phyloP scores from a whole-genome alignment of 768 basidiomycete species.

The Phaeolepiota aurea region DNA sequence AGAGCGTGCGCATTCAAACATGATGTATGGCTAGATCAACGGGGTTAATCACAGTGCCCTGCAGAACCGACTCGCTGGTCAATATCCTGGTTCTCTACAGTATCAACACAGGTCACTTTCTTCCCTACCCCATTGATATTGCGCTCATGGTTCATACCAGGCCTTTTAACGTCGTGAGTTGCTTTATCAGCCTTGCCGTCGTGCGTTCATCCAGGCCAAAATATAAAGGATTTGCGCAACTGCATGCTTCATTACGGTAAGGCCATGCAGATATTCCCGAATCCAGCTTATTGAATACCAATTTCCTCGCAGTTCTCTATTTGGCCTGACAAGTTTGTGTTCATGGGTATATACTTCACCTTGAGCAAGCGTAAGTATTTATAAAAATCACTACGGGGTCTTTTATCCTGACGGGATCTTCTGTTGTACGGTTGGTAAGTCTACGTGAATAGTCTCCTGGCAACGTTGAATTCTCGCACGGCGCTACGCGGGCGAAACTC shows the following conservation, averaged over 20 bases:
- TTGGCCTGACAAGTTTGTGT: slow-evolving; percentile 11
- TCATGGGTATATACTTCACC: slow-evolving; percentile 10
- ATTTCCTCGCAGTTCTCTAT: slow-evolving; percentile 3
- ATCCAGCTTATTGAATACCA: background rate
- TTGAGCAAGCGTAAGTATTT: slow-evolving; percentile 9
- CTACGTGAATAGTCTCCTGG: slow-evolving; percentile 10
- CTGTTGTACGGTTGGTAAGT: background rate
- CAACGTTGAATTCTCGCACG: slow-evolving; percentile 10
- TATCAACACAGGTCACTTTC: background rate
- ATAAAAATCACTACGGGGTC: background rate
- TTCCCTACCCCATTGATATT: background rate
- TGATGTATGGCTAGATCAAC: background rate
- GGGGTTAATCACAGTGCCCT: background rate
- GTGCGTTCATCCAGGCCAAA: background rate
- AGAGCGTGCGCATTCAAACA: slow-evolving; percentile 8
- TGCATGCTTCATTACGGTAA: slow-evolving; percentile 2
- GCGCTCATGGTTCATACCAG: too few species aligned
- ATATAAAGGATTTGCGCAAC: slow-evolving; percentile 1
- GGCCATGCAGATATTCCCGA: background rate
- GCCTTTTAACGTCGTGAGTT: slow-evolving; percentile 7
- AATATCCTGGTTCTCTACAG: slow-evolving; percentile 15
- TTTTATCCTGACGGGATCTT: background rate
- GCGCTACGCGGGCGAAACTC: slow-evolving; percentile 4
- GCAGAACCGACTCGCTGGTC: slow-evolving; percentile 21
- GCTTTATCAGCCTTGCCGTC: background rate